A percentile compares a stretch with the other conserved stretches of the same genome.
Conservation (phyloP, 225 moss, liverwort and hornwort species). For the Pleurozium schreberi region DNA sequence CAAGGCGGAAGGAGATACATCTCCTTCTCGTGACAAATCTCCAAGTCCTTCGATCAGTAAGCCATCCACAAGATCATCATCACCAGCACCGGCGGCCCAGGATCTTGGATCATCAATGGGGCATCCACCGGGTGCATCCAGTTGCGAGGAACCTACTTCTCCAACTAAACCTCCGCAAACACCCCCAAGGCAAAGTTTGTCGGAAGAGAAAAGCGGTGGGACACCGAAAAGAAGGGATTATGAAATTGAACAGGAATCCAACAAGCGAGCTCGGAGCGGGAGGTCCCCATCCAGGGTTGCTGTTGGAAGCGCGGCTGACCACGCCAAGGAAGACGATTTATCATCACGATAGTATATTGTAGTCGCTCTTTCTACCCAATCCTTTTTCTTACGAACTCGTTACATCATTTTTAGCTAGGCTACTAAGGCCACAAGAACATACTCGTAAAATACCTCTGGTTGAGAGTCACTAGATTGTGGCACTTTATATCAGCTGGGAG, state of each 20-base stretch:
- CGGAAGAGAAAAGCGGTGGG: slow-evolving; percentile 9
- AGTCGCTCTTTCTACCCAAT: background rate
- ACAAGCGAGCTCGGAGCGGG: background rate
- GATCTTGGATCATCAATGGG: background rate
- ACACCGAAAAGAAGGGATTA: slow-evolving; percentile 4
- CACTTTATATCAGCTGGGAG: background rate
- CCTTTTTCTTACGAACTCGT: background rate
- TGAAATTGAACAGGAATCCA: background rate
- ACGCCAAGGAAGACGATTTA: background rate
- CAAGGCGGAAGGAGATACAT: slow-evolving; percentile 19
- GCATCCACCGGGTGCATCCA: slow-evolving; percentile 9
- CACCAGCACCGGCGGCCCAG: slow-evolving; percentile 4
- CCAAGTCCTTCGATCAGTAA: slow-evolving; percentile 12
- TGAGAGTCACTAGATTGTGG: slow-evolving; percentile 4
- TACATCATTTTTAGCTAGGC: background rate
- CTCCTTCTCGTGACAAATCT: slow-evolving; percentile 23
- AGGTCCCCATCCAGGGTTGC: background rate
- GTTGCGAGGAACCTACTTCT: slow-evolving; percentile 14
- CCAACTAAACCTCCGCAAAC: slow-evolving; percentile 16
- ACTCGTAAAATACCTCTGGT: slow-evolving; percentile 11
- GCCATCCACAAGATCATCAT: slow-evolving; percentile 19
- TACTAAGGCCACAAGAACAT: background rate
- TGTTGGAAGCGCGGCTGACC: background rate
- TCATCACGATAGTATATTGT: background rate
- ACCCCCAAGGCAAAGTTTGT: slow-evolving; percentile 16